Conservation (phyloP, 208 protist species). For the Leishmania aethiopica region DNA sequence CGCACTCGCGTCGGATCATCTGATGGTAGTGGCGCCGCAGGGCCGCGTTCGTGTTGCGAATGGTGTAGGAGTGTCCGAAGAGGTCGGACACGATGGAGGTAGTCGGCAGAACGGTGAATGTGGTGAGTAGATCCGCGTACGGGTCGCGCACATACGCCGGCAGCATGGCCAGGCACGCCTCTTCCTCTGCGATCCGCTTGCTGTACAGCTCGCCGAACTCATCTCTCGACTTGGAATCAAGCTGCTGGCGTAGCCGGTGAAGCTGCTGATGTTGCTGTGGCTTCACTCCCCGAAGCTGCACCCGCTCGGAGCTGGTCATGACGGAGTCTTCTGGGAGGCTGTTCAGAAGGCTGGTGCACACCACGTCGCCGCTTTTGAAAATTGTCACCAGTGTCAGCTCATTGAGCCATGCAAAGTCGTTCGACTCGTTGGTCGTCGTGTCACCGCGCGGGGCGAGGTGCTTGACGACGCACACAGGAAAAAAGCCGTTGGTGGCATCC, state of each 20-base stretch:
- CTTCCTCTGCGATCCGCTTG: conserved; percentile 17
- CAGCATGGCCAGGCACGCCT: conserved; percentile 19
- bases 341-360: conserved; percentile 67
- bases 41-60: conserved; percentile 54
- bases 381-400: conserved; percentile 70
- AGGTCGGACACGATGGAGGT: conserved; percentile 55
- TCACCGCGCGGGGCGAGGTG: conserved; percentile 17
- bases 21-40: conserved; percentile 47
- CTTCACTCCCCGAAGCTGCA: not conserved
- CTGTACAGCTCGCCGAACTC: conserved; percentile 18
- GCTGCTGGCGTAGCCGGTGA: not conserved
- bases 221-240: conserved; percentile 8
- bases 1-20: conserved; percentile 49
- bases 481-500: conserved; percentile 71
- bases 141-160: conserved; percentile 31
- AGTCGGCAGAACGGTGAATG: conserved; percentile 68
- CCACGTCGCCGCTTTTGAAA: conserved; percentile 64
- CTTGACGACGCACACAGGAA: conserved; percentile 58
- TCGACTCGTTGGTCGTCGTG: conserved; percentile 38
- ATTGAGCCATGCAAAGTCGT: conserved; percentile 85
- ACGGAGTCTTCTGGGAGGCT: conserved; percentile 31
- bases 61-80: conserved; percentile 64
- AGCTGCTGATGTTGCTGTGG: conserved; percentile 17
- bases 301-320: conserved; percentile 7
- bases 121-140: conserved; percentile 50